Evolutionary conservation across 495 filamentous ascomycete genomes (phyloP).

Genomic region (Annulohypoxylon maeteangense): DNA sequence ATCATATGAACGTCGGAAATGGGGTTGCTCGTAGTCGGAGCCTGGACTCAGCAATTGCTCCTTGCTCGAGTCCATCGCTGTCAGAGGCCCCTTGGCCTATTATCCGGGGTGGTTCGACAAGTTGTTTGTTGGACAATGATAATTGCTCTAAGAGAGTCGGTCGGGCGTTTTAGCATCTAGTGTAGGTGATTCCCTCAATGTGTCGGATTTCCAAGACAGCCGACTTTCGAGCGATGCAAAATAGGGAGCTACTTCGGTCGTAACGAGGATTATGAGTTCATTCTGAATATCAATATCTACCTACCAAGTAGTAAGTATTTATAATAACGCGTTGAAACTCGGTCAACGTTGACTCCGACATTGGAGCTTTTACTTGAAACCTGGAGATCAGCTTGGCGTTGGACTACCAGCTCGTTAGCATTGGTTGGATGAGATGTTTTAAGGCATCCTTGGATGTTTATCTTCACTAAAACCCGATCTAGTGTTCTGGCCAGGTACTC

Average conservation of each 20-base stretch:
- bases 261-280: not conserved
- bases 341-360: slow-evolving; percentile 15
- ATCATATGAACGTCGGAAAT: slow-evolving; percentile 45
- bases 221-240: not conserved
- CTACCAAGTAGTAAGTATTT: not conserved
- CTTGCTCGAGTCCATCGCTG: slow-evolving; percentile 33
- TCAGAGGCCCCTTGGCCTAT: not conserved
- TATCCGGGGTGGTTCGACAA: not conserved
- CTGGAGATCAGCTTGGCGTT: slow-evolving; percentile 28
- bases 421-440: slow-evolving; percentile 3
- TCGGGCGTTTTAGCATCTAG: not conserved
- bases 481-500: too few relatives aligned
- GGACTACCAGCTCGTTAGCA: not conserved
- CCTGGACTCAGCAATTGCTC: slow-evolving; percentile 39
- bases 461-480: too few relatives aligned
- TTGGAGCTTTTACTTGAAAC: slow-evolving; percentile 28
- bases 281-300: not conserved
- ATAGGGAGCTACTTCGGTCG: not conserved
- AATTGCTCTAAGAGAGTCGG: not conserved
- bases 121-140: not conserved
- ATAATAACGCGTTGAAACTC: slow-evolving; percentile 12
- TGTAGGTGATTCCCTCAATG: not conserved
- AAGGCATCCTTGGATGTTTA: not conserved
- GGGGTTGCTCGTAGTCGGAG: slow-evolving; percentile 26
- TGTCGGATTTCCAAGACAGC: not conserved